Evolutionary conservation across 1,139 yeast genomes (phyloP).

Genomic region (Yamadazyma spencermartinsiae): DNA sequence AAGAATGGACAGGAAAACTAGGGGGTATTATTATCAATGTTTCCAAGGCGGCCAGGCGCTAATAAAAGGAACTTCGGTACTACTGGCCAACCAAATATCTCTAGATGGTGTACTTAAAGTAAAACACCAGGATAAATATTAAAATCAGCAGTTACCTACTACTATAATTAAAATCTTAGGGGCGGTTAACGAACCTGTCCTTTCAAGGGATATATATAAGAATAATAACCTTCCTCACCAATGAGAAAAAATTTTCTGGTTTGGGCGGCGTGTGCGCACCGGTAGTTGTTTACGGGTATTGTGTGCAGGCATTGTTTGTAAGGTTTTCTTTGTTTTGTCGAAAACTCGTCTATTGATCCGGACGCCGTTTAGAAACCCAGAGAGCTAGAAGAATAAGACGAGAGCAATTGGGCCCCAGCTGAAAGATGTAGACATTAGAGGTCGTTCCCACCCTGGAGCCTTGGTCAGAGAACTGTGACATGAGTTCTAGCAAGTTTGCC

Average conservation of each 20-base stretch:
- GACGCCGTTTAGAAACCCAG: neutral
- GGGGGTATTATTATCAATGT: too few species aligned
- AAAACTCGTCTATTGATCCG: slow-evolving; percentile 4
- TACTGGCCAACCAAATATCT: too few species aligned
- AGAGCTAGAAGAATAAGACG: neutral
- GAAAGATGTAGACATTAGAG: too few species aligned
- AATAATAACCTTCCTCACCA: slow-evolving; percentile 1
- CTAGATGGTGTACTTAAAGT: too few species aligned
- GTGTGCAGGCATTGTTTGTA: neutral
- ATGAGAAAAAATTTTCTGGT: neutral
- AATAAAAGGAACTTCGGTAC: too few species aligned
- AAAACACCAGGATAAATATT: too few species aligned
- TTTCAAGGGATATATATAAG: slow-evolving; percentile 2
- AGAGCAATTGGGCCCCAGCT: too few species aligned
- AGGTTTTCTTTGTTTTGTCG: neutral
- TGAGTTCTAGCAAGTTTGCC: neutral
- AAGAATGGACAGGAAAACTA: neutral
- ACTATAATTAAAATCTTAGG: neutral
- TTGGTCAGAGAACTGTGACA: too few species aligned
- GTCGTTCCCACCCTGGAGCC: too few species aligned
- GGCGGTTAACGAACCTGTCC: neutral
- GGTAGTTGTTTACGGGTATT: neutral
- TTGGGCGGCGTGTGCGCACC: neutral
- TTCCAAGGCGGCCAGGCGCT: too few species aligned
- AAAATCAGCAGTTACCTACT: neutral